These are phyloP conservation scores for Dimocarpus longan DNA, from an alignment of 345 rosid species.

Conservation along the genomic window DNA sequence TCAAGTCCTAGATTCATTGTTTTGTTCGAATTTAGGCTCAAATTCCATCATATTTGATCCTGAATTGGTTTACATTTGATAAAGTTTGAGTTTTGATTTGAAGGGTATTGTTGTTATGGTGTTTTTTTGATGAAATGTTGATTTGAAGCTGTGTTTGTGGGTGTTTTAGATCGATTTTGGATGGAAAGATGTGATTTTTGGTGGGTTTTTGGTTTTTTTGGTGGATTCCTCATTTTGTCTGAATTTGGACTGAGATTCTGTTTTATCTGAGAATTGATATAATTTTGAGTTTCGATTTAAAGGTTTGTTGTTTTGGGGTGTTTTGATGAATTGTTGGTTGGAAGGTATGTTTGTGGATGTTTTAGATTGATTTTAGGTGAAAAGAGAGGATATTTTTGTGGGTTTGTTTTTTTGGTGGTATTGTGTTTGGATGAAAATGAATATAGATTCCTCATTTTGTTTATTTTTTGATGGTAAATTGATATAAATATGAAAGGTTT, in stretches of 20 bases:
- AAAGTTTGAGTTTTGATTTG: background rate
- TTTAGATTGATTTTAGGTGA: background rate
- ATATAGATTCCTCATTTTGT: constrained; percentile 16
- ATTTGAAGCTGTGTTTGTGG: background rate
- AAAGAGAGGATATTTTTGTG: background rate
- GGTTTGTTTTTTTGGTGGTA: background rate
- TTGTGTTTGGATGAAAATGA: background rate
- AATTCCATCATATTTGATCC: constrained; percentile 4
- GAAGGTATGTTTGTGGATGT: background rate
- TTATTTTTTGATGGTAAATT: background rate
- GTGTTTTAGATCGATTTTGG: background rate
- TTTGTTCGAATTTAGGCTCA: constrained; percentile 5
- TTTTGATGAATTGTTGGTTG: background rate
- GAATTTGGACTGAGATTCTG: constrained; percentile 5
- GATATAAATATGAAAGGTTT: background rate
- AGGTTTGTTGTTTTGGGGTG: background rate
- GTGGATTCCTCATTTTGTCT: background rate
- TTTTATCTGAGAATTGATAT: constrained; percentile 5
- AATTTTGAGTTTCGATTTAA: background rate
- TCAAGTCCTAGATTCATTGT: background rate
- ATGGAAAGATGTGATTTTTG: background rate
- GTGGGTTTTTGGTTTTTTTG: constrained; percentile 23
- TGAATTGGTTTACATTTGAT: background rate
- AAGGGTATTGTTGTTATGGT: background rate
- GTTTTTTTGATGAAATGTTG: background rate